Percentiles rank a stretch among this genome's conserved stretches.
These are phyloP conservation scores for Lineolata rhizophorae DNA, from an alignment of 495 filamentous ascomycete species.

Conservation along the genomic window DNA sequence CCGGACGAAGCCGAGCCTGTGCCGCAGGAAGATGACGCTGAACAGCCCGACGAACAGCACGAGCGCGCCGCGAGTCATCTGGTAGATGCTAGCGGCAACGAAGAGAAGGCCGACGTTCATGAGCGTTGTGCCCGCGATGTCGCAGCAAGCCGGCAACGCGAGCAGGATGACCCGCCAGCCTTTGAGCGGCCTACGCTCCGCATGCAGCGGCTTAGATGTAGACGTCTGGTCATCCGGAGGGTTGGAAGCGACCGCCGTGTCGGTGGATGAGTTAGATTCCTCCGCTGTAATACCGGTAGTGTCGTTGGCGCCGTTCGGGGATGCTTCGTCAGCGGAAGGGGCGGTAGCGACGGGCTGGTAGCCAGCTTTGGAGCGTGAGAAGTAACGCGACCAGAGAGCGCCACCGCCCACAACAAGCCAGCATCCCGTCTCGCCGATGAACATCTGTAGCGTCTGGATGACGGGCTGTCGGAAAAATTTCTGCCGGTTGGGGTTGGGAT, in stretches of 20 bases:
- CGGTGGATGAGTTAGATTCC: too few relatives aligned
- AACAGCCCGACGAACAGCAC: slow-evolving; percentile 92
- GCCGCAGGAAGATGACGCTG: slow-evolving; percentile 71
- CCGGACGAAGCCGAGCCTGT: slow-evolving; percentile 59
- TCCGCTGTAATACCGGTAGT: slow-evolving; percentile 11
- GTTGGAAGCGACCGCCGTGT: slow-evolving; percentile 10
- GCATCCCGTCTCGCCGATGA: slow-evolving; percentile 77
- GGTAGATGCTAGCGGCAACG: slow-evolving; percentile 86
- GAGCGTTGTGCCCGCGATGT: slow-evolving; percentile 83
- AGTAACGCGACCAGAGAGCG: slow-evolving; percentile 36
- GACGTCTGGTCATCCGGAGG: slow-evolving; percentile 22
- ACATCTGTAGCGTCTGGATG: slow-evolving; percentile 89
- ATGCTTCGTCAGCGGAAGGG: slow-evolving; percentile 2
- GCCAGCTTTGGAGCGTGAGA: slow-evolving; percentile 17
- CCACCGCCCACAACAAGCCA: slow-evolving; percentile 63
- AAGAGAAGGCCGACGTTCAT: slow-evolving; percentile 93
- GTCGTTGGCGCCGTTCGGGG: slow-evolving; percentile 1
- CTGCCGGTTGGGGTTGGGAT: slow-evolving; percentile 42
- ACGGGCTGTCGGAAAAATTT: slow-evolving; percentile 79
- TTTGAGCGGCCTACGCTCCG: slow-evolving; percentile 27
- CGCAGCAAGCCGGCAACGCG: slow-evolving; percentile 73
- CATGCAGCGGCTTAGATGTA: slow-evolving; percentile 26
- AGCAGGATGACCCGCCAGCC: slow-evolving; percentile 60
- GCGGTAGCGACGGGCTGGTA: slow-evolving; percentile 36
- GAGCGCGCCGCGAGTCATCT: slow-evolving; percentile 90